Evolutionary conservation across 257 asterid genomes (phyloP).

Genomic region (Solanum pimpinellifolium): DNA sequence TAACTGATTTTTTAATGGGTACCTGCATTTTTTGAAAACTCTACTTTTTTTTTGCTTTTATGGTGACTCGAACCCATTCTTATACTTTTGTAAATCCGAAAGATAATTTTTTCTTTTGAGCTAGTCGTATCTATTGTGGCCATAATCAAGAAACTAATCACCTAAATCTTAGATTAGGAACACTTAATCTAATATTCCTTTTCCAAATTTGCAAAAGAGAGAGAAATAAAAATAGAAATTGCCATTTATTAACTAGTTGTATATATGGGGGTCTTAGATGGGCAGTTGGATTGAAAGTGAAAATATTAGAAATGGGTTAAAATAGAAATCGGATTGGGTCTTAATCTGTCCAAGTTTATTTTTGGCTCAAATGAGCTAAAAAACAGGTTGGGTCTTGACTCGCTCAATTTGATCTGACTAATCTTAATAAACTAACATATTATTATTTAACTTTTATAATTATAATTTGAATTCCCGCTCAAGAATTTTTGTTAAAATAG

Average conservation of each 20-base stretch:
- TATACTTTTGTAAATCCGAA: background rate
- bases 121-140: background rate
- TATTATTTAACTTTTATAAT: too few species aligned
- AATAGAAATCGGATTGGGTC: too few species aligned
- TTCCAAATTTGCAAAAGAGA: background rate
- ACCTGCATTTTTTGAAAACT: background rate
- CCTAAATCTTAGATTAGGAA: background rate
- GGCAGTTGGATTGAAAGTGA: too few species aligned
- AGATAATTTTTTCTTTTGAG: background rate
- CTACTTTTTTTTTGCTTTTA: too few species aligned
- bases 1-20: too few species aligned
- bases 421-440: too few species aligned
- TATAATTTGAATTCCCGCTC: too few species aligned
- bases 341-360: rapidly evolving
- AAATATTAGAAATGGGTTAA: too few species aligned
- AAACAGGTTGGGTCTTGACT: too few species aligned
- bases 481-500: too few species aligned
- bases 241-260: background rate
- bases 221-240: background rate
- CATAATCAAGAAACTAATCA: background rate
- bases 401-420: too few species aligned
- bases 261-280: background rate
- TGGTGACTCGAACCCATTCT: background rate
- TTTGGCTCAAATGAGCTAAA: too few species aligned
- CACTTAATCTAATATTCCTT: background rate